Evolutionary conservation across 2,329 filamentous ascomycete genomes (phyloP).

Genomic region (Calycina herbarum): DNA sequence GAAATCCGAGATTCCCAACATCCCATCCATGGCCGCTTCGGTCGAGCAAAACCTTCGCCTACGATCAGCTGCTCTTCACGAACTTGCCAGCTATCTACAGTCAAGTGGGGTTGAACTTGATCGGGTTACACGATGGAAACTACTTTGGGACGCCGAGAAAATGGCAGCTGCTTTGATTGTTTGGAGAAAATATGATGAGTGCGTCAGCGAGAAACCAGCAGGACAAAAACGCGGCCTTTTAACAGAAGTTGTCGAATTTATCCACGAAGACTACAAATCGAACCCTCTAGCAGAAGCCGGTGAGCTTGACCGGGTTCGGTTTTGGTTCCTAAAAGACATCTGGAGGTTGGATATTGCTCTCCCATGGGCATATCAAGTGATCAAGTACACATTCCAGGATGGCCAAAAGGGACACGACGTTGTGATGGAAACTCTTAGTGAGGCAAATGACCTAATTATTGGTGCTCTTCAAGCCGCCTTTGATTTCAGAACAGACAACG

Average conservation of each 20-base stretch:
- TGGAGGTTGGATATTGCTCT: conserved; percentile 72
- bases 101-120: conserved; percentile 66
- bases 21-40: conserved; percentile 71
- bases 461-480: conserved; percentile 63
- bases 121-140: conserved; percentile 69
- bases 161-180: conserved; percentile 76
- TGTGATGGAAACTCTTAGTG: conserved; percentile 41
- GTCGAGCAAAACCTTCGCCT: conserved; percentile 78
- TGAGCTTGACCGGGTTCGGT: conserved; percentile 78
- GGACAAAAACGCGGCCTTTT: conserved; percentile 69
- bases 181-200: conserved; percentile 78
- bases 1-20: conserved; percentile 71
- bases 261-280: conserved; percentile 75
- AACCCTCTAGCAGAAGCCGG: conserved; percentile 61
- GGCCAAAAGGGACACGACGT: conserved; percentile 55
- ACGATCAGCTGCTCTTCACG: conserved; percentile 71
- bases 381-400: conserved; percentile 70
- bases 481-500: conserved; percentile 70
- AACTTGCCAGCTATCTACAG: conserved; percentile 71
- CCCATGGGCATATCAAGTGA: conserved; percentile 75
- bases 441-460: conserved; percentile 75
- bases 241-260: conserved; percentile 70
- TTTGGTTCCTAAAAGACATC: conserved; percentile 81
- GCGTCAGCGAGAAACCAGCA: conserved; percentile 57
- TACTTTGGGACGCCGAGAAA: conserved; percentile 91